phyloP scores from a whole-genome alignment of 176 grass and related monocot species.

The Miscanthus lutarioriparius region DNA sequence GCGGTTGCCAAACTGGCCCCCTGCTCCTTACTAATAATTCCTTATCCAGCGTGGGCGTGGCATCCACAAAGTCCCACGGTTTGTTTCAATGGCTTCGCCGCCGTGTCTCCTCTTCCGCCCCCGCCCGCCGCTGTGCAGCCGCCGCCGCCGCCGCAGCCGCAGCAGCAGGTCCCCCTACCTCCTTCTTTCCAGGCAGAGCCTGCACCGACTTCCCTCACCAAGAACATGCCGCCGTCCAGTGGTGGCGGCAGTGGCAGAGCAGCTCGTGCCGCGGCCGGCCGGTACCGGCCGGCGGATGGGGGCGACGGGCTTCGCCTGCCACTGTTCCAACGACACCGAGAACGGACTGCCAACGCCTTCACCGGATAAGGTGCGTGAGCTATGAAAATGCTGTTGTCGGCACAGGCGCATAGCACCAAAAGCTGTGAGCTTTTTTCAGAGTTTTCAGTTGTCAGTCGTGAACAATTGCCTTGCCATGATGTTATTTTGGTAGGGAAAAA shows the following conservation, averaged over 20 bases:
- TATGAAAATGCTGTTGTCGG: neutral
- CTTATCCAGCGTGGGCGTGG: too few species aligned
- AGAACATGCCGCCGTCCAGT: neutral
- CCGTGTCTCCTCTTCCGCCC: neutral
- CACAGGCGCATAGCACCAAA: neutral
- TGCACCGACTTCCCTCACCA: neutral
- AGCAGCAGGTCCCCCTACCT: neutral
- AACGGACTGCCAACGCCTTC: slow-evolving; percentile 24
- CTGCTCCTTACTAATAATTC: neutral
- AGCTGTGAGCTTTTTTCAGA: neutral
- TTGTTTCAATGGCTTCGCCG: slow-evolving; percentile 34
- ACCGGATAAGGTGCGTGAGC: slow-evolving; percentile 37
- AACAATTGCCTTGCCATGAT: neutral
- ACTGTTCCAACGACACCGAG: slow-evolving; percentile 25
- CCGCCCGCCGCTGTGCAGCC: neutral
- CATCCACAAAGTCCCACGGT: neutral
- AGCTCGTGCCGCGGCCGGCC: neutral
- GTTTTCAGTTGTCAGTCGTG: neutral
- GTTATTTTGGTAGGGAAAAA: slow-evolving; percentile 30
- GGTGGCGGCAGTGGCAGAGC: neutral
- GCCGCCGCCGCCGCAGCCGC: neutral
- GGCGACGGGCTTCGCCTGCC: slow-evolving; percentile 25
- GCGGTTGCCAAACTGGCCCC: too few species aligned
- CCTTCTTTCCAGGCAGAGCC: slow-evolving; percentile 10
- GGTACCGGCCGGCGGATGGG: neutral